Base-by-base conservation (phyloP, 2,329 filamentous ascomycete species). In the Monilinia fructigena region DNA sequence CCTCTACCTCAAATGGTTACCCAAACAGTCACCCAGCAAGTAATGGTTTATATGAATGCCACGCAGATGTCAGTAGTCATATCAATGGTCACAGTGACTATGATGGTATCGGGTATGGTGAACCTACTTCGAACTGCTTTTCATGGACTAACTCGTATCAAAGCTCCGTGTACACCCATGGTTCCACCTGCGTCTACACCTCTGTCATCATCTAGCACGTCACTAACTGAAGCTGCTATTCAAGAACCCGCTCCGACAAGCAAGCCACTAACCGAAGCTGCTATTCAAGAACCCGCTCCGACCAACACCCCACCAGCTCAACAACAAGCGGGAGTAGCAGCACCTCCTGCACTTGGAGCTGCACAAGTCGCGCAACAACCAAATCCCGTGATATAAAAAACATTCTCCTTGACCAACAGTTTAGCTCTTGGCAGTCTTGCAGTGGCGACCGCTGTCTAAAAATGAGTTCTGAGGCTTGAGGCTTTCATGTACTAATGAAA, bases 341-440 rank as follows among this genome's bases (percentile, higher is more conserved):
- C 50, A 42, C 56, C 64, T 20, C n/a, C 55, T 45, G 35, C 14
- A 56, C 54, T 65, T 14, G 62, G 66, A 55, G 48, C 63, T 53
- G 61, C 61, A 53, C 54, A 62, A 61, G 42, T 55, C 16, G 65
- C 61, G 18, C 52, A 67, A 54, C 47, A 67, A 48, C 53, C 67
- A 8, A 63, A 58, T 10, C 20, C 63, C 28, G 12, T 63, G 42
- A 67, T n/a, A 76, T 60, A 76, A 62, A 69, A 65, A 47, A 73
- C 72, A 5, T 74, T 75, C 67, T 70, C 69, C 8, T 68, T 76
- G 35, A 64, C 69, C 12, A 75, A 72, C 55, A 71, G 66, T 62
- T 65, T 76, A 31, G 56, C 71, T 23, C 66, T 76, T 16, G 75
- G 75, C 12, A 74, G 67, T 55, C 69, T 76, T 54, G 74, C 74